Evolutionary conservation across 495 filamentous ascomycete species (phyloP), one percentile per base, ranked within the genome.

Genomic region (Talaromyces borbonicus): DNA sequence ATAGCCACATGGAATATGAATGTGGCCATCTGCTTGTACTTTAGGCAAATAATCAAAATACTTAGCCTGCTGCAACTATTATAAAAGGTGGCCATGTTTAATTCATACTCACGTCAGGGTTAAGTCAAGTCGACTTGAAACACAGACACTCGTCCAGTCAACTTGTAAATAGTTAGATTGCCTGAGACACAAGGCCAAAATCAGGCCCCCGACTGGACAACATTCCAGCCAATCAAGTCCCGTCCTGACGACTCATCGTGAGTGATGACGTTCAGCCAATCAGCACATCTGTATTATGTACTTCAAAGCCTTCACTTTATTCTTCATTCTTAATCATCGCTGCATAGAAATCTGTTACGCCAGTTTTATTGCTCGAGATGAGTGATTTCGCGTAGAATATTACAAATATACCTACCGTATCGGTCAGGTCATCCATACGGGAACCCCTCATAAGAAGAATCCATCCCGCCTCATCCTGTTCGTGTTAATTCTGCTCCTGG

Each of bases 171-270:
- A n/a, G n/a, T n/a, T n/a, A n/a, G n/a, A n/a, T n/a, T 11, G 35
- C 35, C 35, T 38, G 6, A 15, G 35, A 20, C 35, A n/a, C 22
- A 11, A 22, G 22, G 14, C n/a, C n/a, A n/a, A n/a, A 20, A 12
- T 23, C 35, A 38, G 35, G 35, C 35, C 6, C 5, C 26, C 5
- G 26, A 11, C 26, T 29, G 26, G 11, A 29, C 26, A 1, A 8
- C 8, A 18, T 4, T 2, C 12, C 38, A 26, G 22, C 38, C 38
- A 41, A 41, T 41, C 38, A 41, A 5, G 15, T 5, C 9, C 26
- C 20, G 27, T 8, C 12, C 11, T 23, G 43, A 35, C 27, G 43
- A 46, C 43, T 46, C 43, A 46, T 46, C 29, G 30, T 46, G 43
- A 46, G 29, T 46, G 30, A 46, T 46, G 30, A 7, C 4, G n/a